Conservation (phyloP, 371 early-diverging fungal species). For the Mucor sp. region DNA sequence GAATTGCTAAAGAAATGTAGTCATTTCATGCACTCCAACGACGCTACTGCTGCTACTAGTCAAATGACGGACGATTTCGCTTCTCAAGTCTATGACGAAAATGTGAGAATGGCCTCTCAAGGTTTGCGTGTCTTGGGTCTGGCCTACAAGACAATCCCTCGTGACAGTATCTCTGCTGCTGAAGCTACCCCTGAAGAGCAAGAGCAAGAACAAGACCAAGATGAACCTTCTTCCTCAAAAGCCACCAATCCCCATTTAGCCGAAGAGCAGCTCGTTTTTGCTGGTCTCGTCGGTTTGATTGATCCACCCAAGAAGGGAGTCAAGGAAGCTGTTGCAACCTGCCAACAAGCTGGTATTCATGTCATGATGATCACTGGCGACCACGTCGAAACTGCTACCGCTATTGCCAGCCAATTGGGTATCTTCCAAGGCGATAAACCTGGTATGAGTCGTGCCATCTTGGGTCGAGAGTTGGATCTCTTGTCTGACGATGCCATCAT, state of each 20-base stretch:
- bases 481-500: slow-evolving; percentile 84
- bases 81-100: slow-evolving; percentile 68
- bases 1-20: slow-evolving; percentile 71
- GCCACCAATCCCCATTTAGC: slow-evolving; percentile 36
- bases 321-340: slow-evolving; percentile 76
- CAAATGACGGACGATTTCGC: slow-evolving; percentile 64
- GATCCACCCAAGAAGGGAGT: slow-evolving; percentile 90
- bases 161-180: slow-evolving; percentile 6
- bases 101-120: slow-evolving; percentile 77
- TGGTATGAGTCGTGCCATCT: slow-evolving; percentile 73
- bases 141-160: slow-evolving; percentile 46
- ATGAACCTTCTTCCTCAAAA: neutral
- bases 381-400: slow-evolving; percentile 85
- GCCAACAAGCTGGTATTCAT: slow-evolving; percentile 89
- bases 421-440: slow-evolving; percentile 64
- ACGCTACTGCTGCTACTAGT: slow-evolving; percentile 27
- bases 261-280: slow-evolving; percentile 76
- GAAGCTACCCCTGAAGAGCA: neutral
- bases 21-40: slow-evolving; percentile 41
- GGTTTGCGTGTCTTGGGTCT: slow-evolving; percentile 71
- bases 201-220: slow-evolving; percentile 1
- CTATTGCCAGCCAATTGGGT: slow-evolving; percentile 89
- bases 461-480: slow-evolving; percentile 84
- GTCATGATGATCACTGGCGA: slow-evolving; percentile 96
- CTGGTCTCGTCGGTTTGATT: slow-evolving; percentile 90